phyloP scores from a whole-genome alignment of 1,139 yeast species.

The Scheffersomyces titani region DNA sequence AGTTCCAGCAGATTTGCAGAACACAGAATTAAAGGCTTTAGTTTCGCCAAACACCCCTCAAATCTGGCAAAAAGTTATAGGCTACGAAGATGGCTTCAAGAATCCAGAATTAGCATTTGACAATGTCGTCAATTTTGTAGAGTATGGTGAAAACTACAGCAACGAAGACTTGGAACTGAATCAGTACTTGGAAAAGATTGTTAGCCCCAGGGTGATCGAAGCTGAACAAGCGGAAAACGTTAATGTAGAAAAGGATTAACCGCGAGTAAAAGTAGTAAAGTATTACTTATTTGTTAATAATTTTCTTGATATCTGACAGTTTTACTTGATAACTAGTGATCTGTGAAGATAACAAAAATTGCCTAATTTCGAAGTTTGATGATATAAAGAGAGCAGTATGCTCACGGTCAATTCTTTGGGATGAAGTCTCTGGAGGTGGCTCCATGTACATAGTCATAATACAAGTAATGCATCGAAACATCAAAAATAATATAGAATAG shows the following conservation, averaged over 20 bases:
- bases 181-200: constrained; percentile 48
- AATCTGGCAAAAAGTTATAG: constrained; percentile 65
- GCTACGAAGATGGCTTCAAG: constrained; percentile 69
- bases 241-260: background rate
- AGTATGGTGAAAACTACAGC: constrained; percentile 59
- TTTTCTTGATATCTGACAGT: background rate
- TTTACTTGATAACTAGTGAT: background rate
- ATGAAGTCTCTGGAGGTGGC: background rate
- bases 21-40: constrained; percentile 63
- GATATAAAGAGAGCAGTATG: background rate
- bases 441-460: background rate
- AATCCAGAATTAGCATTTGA: constrained; percentile 76
- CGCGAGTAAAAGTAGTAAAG: no score
- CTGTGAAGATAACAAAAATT: background rate
- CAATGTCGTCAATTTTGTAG: constrained; percentile 73
- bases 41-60: constrained; percentile 72
- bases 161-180: constrained; percentile 39
- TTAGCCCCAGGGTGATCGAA: constrained; percentile 24
- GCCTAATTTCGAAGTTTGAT: background rate
- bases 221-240: constrained; percentile 6
- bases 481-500: background rate
- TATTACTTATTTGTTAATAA: no score
- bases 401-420: background rate
- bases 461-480: background rate
- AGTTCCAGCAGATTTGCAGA: constrained; percentile 59